Evolutionary conservation across 305 asterid genomes (phyloP), one percentile per base, ranked within the genome.

Genomic region (Solanum chacoense): DNA sequence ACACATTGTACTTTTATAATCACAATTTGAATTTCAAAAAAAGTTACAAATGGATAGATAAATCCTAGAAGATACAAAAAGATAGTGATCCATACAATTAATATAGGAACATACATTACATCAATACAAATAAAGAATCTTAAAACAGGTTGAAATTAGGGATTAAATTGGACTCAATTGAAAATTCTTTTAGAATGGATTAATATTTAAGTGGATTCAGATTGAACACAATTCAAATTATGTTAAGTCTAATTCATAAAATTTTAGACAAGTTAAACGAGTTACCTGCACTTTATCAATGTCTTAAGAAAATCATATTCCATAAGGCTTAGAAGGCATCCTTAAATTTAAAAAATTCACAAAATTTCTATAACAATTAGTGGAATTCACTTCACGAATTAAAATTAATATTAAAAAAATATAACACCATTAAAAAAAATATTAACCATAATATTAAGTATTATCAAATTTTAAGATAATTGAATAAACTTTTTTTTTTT

Each of bases 191-290:
- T 12, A 5, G 5, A 55, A 18, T 18, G 4, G 0, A 18, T 55
- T 18, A 7, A 18, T 0, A 0, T 0, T 7, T 18, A 1, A 55
- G 11, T 55, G 24, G 5, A 55, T 55, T 55, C 0, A 55, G 4
- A 55, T 55, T 55, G 5, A 55, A 55, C 67, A 18, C 24, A 55
- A 18, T 18, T 55, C 24, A 18, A 55, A 55, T 55, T 16, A 32
- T 32, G 1, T 32, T 32, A 0, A 32, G 0, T 0, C 6, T 0
- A 55, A 18, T 6, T 2, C 63, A 45, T 45, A 45, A 45, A 45
- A 5, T 45, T 45, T 45, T 14, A 0, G 1, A 14, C 55, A 4
- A 42, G 2, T 42, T 42, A 7, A 42, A 42, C 22, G 8, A 45
- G 22, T 14, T 45, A 45, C 8, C 22, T 14, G 2, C 22, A 2